Conservation (phyloP, 495 filamentous ascomycete species). For the Tuber indicum region DNA sequence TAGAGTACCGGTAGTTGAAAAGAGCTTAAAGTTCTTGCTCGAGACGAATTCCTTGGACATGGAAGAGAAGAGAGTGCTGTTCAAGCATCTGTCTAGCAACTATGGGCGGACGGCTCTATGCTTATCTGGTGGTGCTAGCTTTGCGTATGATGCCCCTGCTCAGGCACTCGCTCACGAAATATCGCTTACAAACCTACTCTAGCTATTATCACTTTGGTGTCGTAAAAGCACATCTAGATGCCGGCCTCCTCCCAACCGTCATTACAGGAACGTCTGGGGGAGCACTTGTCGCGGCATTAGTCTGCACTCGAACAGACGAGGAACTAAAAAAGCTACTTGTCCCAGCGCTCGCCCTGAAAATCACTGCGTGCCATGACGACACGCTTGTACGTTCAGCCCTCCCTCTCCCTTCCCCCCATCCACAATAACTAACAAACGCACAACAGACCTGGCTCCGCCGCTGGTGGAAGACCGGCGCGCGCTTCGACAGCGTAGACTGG, state of each 20-base stretch:
- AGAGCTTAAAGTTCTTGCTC: constrained; percentile 59
- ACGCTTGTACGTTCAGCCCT: constrained; percentile 4
- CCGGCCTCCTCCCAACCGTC: constrained; percentile 76
- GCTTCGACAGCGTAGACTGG: constrained; percentile 92
- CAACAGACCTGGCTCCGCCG: constrained; percentile 62
- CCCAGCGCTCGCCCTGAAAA: constrained; percentile 73
- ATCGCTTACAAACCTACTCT: constrained; percentile 8
- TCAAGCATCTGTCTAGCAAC: constrained; percentile 83
- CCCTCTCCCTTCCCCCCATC: no score
- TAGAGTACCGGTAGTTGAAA: constrained; percentile 47
- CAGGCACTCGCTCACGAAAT: not conserved
- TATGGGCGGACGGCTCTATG: constrained; percentile 89
- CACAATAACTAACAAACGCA: not conserved
- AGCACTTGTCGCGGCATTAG: constrained; percentile 79
- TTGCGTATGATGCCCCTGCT: constrained; percentile 50
- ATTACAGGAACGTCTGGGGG: constrained; percentile 95
- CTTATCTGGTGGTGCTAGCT: constrained; percentile 86
- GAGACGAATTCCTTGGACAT: constrained; percentile 57
- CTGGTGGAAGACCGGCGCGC: constrained; percentile 87
- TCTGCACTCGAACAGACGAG: constrained; percentile 83
- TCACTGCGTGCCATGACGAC: constrained; percentile 75
- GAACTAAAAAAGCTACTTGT: constrained; percentile 80
- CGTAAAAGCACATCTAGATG: constrained; percentile 82
- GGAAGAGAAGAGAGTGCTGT: constrained; percentile 72
- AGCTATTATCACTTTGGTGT: constrained; percentile 92